Evolutionary conservation across 2,329 filamentous ascomycete species (phyloP).

Genomic region (Xylariaceae sp.): DNA sequence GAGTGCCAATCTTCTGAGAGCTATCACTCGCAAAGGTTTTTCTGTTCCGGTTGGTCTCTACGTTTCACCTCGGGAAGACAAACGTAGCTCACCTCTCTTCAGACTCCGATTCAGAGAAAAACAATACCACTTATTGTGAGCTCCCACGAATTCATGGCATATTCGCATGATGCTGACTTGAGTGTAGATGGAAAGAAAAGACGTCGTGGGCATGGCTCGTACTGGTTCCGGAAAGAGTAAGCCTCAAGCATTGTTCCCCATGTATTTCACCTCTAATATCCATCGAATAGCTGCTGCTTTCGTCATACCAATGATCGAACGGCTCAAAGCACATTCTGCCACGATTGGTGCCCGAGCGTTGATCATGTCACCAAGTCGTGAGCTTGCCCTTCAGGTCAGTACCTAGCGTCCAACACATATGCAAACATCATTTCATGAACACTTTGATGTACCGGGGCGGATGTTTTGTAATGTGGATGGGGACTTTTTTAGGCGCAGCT

Average conservation of each 20-base stretch:
- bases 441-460: too few relatives aligned
- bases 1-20: constrained; percentile 78
- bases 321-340: constrained; percentile 80
- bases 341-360: constrained; percentile 82
- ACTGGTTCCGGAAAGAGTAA: constrained; percentile 85
- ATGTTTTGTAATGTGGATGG: too few relatives aligned
- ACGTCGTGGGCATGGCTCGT: constrained; percentile 97
- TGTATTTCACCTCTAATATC: background rate
- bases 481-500: too few relatives aligned
- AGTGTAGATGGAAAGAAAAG: constrained; percentile 63
- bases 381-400: constrained; percentile 72
- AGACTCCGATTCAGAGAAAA: constrained; percentile 92
- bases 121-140: constrained; percentile 76
- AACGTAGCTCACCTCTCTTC: background rate
- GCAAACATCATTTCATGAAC: too few relatives aligned
- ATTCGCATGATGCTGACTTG: background rate
- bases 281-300: constrained; percentile 63
- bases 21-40: constrained; percentile 91
- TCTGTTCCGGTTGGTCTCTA: constrained; percentile 60
- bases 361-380: constrained; percentile 87
- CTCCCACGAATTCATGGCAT: background rate
- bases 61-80: too few relatives aligned
- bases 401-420: background rate
- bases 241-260: background rate
- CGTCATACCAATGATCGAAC: constrained; percentile 97